Conservation (phyloP, 495 filamentous ascomycete species). For the Xanthoparmelia taractica region DNA sequence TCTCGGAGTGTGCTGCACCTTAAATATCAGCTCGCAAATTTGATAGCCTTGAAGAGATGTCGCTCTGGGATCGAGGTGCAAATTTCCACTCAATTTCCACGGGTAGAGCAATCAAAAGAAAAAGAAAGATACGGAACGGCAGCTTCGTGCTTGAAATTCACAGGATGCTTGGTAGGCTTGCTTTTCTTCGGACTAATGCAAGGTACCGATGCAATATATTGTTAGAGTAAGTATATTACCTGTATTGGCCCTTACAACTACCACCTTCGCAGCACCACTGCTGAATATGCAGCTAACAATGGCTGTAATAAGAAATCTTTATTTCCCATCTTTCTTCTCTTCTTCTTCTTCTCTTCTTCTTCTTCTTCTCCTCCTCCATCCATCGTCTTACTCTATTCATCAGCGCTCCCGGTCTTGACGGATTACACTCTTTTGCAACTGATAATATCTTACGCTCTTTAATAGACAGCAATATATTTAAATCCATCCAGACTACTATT, state of each 20-base stretch:
- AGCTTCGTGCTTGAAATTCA: background rate
- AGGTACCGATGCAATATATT: no score
- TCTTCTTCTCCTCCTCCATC: conserved; percentile 3
- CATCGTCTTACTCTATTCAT: conserved; percentile 10
- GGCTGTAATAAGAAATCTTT: background rate
- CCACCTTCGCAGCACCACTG: background rate
- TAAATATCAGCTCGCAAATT: background rate
- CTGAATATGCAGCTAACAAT: background rate
- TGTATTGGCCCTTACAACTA: no score
- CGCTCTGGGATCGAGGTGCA: background rate
- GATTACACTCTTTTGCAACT: conserved; percentile 47
- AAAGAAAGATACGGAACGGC: background rate
- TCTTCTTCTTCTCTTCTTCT: background rate
- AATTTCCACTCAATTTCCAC: background rate
- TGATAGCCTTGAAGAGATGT: background rate
- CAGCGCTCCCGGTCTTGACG: conserved; percentile 29
- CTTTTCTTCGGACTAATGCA: no score
- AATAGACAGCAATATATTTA: conserved; percentile 26
- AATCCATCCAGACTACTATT: conserved; percentile 9
- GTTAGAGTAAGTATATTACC: no score
- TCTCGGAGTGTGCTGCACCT: background rate
- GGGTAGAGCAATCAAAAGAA: background rate
- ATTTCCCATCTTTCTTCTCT: background rate
- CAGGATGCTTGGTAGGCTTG: no score
- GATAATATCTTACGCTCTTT: conserved; percentile 19